A percentile compares a stretch with the other conserved stretches of the same genome.
These are phyloP conservation scores for Suhomyces guaymorum DNA, from an alignment of 1,139 yeast genomes.

Conservation along the genomic window DNA sequence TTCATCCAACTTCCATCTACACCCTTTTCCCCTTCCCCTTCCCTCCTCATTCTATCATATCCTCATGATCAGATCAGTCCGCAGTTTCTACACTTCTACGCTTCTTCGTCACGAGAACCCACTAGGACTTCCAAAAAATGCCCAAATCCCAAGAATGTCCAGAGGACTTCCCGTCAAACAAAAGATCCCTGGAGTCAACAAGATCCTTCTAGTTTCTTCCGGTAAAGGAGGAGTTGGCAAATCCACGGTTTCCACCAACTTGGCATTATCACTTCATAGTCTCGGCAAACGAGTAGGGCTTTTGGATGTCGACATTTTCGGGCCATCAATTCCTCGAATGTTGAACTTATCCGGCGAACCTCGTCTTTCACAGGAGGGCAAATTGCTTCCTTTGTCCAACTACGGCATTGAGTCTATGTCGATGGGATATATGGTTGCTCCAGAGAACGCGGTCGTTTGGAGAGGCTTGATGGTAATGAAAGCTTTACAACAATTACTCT, in stretches of 20 bases:
- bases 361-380: conserved; percentile 53
- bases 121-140: conserved; percentile 55
- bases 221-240: conserved; percentile 82
- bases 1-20: too few species aligned
- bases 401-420: conserved; percentile 86
- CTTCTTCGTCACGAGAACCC: conserved; percentile 49
- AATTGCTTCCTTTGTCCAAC: conserved; percentile 67
- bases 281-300: conserved; percentile 65
- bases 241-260: conserved; percentile 61
- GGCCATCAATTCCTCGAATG: conserved; percentile 77
- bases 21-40: too few species aligned
- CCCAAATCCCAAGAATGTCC: conserved; percentile 41
- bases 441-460: conserved; percentile 78
- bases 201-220: conserved; percentile 69
- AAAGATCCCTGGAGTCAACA: conserved; percentile 59
- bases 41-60: too few species aligned
- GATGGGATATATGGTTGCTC: conserved; percentile 79
- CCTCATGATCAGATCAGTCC: conserved; percentile 6
- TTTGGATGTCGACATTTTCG: conserved; percentile 80
- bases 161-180: conserved; percentile 57
- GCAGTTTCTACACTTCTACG: conserved; percentile 4
- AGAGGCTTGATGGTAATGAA: conserved; percentile 86
- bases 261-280: conserved; percentile 61
- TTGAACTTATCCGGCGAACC: conserved; percentile 70
- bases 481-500: conserved; percentile 77